A percentile compares a stretch with the other conserved stretches of the same genome.
Conservation (phyloP, 2,329 filamentous ascomycete species). For the Lojkania enalia region DNA sequence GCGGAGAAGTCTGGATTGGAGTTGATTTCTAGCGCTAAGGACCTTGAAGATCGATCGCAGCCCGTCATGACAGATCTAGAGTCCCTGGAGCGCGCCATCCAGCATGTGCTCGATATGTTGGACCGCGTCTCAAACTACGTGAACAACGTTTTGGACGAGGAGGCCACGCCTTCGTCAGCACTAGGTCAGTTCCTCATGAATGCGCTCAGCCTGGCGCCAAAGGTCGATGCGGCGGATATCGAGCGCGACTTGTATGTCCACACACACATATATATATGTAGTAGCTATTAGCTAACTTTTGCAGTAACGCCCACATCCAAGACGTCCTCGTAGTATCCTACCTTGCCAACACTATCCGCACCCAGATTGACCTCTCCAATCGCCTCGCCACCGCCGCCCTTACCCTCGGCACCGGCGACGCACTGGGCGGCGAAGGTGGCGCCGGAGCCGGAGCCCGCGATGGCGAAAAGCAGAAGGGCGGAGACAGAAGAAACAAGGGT, state of each 20-base stretch:
- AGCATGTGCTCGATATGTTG: conserved; percentile 85
- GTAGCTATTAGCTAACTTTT: conserved; percentile 32
- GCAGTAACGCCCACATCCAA: conserved; percentile 96
- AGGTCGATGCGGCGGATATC: conserved; percentile 87
- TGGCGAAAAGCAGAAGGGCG: conserved; percentile 32
- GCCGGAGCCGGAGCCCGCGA: conserved; percentile 12
- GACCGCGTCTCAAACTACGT: conserved; percentile 92
- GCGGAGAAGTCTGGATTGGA: conserved; percentile 77
- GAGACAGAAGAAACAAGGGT: conserved; percentile 35
- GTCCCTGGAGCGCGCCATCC: conserved; percentile 79
- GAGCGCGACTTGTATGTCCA: conserved; percentile 87
- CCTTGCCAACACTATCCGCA: conserved; percentile 97
- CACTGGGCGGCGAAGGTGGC: conserved; percentile 38
- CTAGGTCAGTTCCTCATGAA: conserved; percentile 96
- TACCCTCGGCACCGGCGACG: conserved; percentile 50
- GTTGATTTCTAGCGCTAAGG: conserved; percentile 79
- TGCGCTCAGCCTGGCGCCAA: conserved; percentile 87
- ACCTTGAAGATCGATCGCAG: conserved; percentile 72
- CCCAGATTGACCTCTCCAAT: conserved; percentile 97
- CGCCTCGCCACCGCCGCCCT: conserved; percentile 71
- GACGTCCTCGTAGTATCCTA: conserved; percentile 98
- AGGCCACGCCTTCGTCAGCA: conserved; percentile 83
- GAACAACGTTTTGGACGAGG: conserved; percentile 90
- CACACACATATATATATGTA: too few species aligned
- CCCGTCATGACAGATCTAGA: conserved; percentile 86